These are phyloP conservation scores for Nothomitra cinnamomea DNA, from an alignment of 2,329 filamentous ascomycete species.

Conservation along the genomic window DNA sequence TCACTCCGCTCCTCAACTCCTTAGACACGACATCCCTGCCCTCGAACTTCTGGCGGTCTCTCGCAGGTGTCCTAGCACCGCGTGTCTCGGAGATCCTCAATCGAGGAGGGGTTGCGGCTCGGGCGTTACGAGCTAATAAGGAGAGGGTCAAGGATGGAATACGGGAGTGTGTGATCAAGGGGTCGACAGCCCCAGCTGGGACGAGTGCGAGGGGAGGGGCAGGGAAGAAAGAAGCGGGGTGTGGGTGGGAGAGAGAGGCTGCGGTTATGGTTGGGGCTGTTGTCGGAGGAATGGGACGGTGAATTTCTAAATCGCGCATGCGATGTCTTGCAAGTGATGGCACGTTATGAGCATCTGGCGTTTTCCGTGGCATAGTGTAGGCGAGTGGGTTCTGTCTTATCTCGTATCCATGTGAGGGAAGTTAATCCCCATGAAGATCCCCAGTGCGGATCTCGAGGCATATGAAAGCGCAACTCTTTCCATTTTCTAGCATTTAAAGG, in stretches of 20 bases:
- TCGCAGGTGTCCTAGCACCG: conserved; percentile 59
- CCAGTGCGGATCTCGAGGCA: too few relatives aligned
- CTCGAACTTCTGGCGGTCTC: conserved; percentile 83
- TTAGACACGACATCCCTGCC: conserved; percentile 77
- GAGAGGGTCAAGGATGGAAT: conserved; percentile 61
- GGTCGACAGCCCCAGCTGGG: conserved; percentile 45
- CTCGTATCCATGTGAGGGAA: too few relatives aligned
- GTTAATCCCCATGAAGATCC: too few relatives aligned
- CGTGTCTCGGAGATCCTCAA: conserved; percentile 73
- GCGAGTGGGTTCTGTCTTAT: too few relatives aligned
- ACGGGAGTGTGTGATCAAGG: conserved; percentile 64
- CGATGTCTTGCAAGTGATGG: too few relatives aligned
- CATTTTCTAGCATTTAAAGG: too few relatives aligned
- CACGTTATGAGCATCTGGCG: too few relatives aligned
- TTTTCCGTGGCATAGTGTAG: too few relatives aligned
- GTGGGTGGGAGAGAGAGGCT: conserved; percentile 73
- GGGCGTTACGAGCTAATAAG: conserved; percentile 62
- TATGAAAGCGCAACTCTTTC: too few relatives aligned
- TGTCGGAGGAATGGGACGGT: conserved; percentile 25
- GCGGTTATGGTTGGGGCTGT: conserved; percentile 89
- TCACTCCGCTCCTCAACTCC: conserved; percentile 55
- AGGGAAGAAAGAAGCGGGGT: conserved; percentile 28
- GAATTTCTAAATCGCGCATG: background rate
- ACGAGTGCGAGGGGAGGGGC: conserved; percentile 26
- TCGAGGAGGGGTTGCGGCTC: conserved; percentile 62